Percentiles rank a stretch among this genome's conserved stretches.
These are phyloP conservation scores for Eucalyptus curtisii DNA, from an alignment of 345 rosid genomes.

Conservation along the genomic window DNA sequence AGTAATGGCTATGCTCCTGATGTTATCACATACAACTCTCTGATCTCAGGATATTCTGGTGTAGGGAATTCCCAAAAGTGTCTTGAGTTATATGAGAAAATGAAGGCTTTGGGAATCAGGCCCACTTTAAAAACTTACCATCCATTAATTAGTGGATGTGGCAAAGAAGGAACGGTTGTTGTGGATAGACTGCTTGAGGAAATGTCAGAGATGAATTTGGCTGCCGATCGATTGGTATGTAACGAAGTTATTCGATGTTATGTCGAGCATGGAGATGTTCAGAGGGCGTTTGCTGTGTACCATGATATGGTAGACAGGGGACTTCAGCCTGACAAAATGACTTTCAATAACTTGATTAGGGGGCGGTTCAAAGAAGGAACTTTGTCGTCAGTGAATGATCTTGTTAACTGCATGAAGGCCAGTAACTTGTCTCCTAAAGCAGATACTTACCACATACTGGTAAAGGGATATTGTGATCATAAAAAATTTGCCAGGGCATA, in stretches of 20 bases:
- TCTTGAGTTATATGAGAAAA: constrained; percentile 44
- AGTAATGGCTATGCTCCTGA: constrained; percentile 48
- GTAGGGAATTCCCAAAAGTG: constrained; percentile 40
- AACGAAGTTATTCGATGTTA: constrained; percentile 42
- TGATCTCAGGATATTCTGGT: constrained; percentile 52
- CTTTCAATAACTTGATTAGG: constrained; percentile 56
- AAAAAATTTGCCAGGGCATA: constrained; percentile 48
- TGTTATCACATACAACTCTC: constrained; percentile 55
- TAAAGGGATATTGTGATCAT: constrained; percentile 43
- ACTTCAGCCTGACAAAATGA: constrained; percentile 42
- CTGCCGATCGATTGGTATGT: constrained; percentile 47
- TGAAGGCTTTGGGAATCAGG: constrained; percentile 48
- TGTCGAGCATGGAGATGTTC: constrained; percentile 35
- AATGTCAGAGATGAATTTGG: constrained; percentile 31
- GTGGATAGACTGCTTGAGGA: constrained; percentile 42
- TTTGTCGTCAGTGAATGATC: constrained; percentile 16
- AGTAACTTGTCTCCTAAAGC: constrained; percentile 38
- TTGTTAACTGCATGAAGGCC: constrained; percentile 44
- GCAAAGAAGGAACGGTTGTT: constrained; percentile 28
- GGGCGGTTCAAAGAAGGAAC: constrained; percentile 39
- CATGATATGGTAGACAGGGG: constrained; percentile 40
- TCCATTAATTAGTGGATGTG: constrained; percentile 38
- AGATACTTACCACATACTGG: constrained; percentile 54
- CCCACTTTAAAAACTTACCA: constrained; percentile 49
- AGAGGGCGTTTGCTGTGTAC: constrained; percentile 32